phyloP scores from a whole-genome alignment of 306 rosid genomes.

The Cicer bijugum region DNA sequence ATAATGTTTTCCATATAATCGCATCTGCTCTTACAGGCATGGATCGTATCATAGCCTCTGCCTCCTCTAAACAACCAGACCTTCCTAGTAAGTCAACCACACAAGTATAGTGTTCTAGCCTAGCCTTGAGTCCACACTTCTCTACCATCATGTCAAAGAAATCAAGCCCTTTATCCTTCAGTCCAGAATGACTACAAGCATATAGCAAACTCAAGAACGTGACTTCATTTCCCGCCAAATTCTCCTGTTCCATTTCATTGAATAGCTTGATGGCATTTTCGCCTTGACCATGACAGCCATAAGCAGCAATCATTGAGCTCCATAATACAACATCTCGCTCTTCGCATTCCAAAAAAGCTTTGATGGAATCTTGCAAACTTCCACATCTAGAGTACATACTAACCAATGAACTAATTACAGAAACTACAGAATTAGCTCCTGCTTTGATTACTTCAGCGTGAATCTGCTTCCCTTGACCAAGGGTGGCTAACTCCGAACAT shows the following conservation, averaged over 20 bases:
- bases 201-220: slow-evolving; percentile 90
- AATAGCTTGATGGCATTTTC: slow-evolving; percentile 74
- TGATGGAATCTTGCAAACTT: slow-evolving; percentile 72
- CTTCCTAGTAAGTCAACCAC: slow-evolving; percentile 85
- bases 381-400: slow-evolving; percentile 93
- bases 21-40: slow-evolving; percentile 83
- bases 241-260: slow-evolving; percentile 69
- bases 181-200: slow-evolving; percentile 88
- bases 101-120: slow-evolving; percentile 83
- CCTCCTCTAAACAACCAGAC: slow-evolving; percentile 81
- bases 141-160: slow-evolving; percentile 71
- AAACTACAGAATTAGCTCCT: slow-evolving; percentile 67
- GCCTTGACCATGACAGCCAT: slow-evolving; percentile 89
- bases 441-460: slow-evolving; percentile 83
- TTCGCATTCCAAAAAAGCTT: slow-evolving; percentile 64
- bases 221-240: slow-evolving; percentile 70
- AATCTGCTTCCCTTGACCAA: slow-evolving; percentile 89
- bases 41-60: slow-evolving; percentile 75
- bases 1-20: slow-evolving; percentile 83
- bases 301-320: slow-evolving; percentile 91
- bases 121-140: slow-evolving; percentile 66
- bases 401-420: slow-evolving; percentile 70
- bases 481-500: slow-evolving; percentile 74
- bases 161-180: slow-evolving; percentile 76
- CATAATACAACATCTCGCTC: slow-evolving; percentile 69